Evolutionary conservation across 306 rosid genomes (phyloP).

Genomic region (Neltuma alba): DNA sequence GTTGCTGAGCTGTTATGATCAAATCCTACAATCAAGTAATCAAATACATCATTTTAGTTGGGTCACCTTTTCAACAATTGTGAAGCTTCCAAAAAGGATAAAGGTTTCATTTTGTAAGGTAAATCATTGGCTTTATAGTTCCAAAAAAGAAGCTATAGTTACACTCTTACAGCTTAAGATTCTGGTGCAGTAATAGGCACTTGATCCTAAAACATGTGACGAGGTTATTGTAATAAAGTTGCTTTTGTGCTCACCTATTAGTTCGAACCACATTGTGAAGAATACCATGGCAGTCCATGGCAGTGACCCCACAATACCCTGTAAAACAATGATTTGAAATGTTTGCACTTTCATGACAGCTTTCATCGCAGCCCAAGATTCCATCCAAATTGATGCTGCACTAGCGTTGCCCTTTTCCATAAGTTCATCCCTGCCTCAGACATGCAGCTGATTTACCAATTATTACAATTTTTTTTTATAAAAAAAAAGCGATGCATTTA

Average conservation of each 20-base stretch:
- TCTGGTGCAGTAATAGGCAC: background rate
- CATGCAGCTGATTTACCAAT: constrained; percentile 31
- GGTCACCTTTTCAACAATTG: background rate
- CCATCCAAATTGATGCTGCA: constrained; percentile 66
- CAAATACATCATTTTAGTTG: background rate
- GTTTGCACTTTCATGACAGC: constrained; percentile 77
- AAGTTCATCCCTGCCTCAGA: constrained; percentile 55
- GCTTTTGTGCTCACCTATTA: constrained; percentile 66
- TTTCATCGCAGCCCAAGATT: constrained; percentile 84
- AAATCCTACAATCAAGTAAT: constrained; percentile 63
- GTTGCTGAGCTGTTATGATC: constrained; percentile 83
- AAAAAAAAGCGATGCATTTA: constrained; percentile 18
- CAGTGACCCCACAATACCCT: constrained; percentile 86
- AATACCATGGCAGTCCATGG: constrained; percentile 99
- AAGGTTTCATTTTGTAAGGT: background rate
- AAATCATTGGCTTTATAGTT: background rate
- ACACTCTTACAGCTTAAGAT: background rate
- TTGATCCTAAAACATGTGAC: background rate
- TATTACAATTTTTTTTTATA: constrained; percentile 18
- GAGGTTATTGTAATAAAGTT: constrained; percentile 10
- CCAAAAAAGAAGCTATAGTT: background rate
- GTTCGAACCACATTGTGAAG: constrained; percentile 99
- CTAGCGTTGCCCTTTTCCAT: constrained; percentile 49
- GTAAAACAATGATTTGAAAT: constrained; percentile 88
- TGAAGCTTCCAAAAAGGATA: background rate